Conservation (phyloP, 208 protist species). For the Endotrypanum monterogeii region DNA sequence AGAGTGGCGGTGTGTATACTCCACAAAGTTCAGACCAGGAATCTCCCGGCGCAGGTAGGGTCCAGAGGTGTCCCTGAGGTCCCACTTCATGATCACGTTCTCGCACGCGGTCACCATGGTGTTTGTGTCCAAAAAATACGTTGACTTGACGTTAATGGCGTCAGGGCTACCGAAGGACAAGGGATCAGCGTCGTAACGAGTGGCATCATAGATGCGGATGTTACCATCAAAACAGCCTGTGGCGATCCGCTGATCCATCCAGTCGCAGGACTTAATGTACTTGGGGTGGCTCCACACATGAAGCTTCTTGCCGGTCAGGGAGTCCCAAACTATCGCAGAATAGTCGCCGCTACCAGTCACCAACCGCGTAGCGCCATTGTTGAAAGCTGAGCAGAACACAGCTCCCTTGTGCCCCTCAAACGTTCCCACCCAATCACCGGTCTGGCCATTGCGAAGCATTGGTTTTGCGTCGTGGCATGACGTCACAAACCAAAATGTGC, state of each 20-base stretch:
- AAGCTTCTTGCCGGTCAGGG: slow-evolving; percentile 88
- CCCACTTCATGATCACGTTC: slow-evolving; percentile 90
- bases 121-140: slow-evolving; percentile 86
- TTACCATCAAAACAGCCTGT: slow-evolving; percentile 92
- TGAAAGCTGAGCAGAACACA: slow-evolving; percentile 93
- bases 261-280: slow-evolving; percentile 95
- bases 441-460: slow-evolving; percentile 94
- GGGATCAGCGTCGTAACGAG: slow-evolving; percentile 74
- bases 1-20: slow-evolving; percentile 85
- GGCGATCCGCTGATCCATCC: slow-evolving; percentile 82
- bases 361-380: slow-evolving; percentile 78
- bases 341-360: slow-evolving; percentile 95
- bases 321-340: slow-evolving; percentile 93
- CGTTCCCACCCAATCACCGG: slow-evolving; percentile 96
- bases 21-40: slow-evolving; percentile 83
- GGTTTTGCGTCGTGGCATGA: slow-evolving; percentile 92
- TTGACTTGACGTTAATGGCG: slow-evolving; percentile 76
- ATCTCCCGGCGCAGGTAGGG: slow-evolving; percentile 86
- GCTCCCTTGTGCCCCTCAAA: slow-evolving; percentile 96
- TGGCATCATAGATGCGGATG: slow-evolving; percentile 92
- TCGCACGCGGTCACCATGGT: slow-evolving; percentile 88
- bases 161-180: slow-evolving; percentile 69
- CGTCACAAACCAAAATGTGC: slow-evolving; percentile 92
- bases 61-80: slow-evolving; percentile 81
- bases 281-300: slow-evolving; percentile 93